Base-by-base conservation (phyloP, 805 yeast species). In the Metschnikowia gelsemii region DNA sequence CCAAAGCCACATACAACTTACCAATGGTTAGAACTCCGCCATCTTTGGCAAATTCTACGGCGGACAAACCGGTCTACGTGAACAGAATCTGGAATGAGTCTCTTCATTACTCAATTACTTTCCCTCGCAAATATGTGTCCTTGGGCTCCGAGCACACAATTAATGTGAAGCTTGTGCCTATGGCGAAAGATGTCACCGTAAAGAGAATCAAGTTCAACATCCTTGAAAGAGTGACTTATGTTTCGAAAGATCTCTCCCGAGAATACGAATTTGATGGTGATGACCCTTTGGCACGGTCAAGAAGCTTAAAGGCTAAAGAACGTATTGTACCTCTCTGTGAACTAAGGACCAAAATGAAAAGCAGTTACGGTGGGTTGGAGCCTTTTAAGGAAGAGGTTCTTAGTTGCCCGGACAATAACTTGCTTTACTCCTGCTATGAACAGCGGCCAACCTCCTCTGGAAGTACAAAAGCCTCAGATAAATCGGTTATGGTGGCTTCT, bases 61-160 rank as follows among this genome's bases (percentile, higher is more conserved):
- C 79, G 5, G 83, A 84, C 56, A 86, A 84, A 55, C 88, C 95
- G 0, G 76, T 86, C 13, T 84, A 81, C 58, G 87, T 86, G 25
- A 84, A 82, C 57, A 72, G 86, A 47, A 72, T 80, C 1, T 86
- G 93, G 93, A 79, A 80, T 51, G 82, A 84, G 41, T 60, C 87
- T 0, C 61, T 86, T 26, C 79, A 80, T 42, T 86, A 86, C 60
- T 84, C 84, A 49, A 73, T 86, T 12, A 76, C 88, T 0, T 73
- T 86, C 44, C 89, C 90, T 0, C 73, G 73, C 43, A 86, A 85
- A 54, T 85, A 72, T 58, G 78, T 84, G 8, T 70, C 85, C 1
- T 62, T 85, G 35, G 84, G 85, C 2, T 72, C 80, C 9, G 79
- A 75, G 36, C 66, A 64, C 64, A 54, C 85, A 62, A 63, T 86